Percentiles rank a stretch among this genome's conserved stretches.
phyloP scores from a whole-genome alignment of 176 grass and related monocot genomes.

The Oryza glaberrima region DNA sequence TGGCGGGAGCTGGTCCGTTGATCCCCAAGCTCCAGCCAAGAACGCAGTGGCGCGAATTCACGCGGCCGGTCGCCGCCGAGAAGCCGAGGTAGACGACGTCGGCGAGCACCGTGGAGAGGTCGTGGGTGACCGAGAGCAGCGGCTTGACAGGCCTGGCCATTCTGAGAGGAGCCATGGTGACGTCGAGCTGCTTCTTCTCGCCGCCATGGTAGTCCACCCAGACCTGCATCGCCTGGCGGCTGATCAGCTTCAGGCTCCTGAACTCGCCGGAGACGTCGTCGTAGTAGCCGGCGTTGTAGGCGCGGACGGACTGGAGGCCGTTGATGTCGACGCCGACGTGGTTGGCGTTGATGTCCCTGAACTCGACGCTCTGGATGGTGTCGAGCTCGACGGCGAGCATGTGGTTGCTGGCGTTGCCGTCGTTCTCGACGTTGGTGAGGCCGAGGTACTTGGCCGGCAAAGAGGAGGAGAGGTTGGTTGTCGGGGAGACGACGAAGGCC shows the following conservation, averaged over 20 bases:
- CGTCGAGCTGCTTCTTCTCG: background rate
- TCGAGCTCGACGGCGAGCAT: background rate
- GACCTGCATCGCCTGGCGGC: conserved; percentile 20
- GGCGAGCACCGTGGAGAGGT: conserved; percentile 27
- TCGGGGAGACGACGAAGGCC: background rate
- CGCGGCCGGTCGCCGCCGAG: background rate
- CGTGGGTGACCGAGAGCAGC: background rate
- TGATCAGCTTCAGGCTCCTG: conserved; percentile 5
- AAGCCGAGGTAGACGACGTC: background rate
- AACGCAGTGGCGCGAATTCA: background rate
- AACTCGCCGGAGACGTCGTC: background rate
- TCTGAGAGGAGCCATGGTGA: background rate
- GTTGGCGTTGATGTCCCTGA: background rate
- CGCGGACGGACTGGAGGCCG: background rate
- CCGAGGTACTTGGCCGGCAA: conserved; percentile 5
- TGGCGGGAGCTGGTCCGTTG: background rate
- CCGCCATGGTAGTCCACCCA: conserved; percentile 42
- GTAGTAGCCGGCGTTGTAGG: background rate
- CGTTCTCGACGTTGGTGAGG: conserved; percentile 8
- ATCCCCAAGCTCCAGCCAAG: conserved; percentile 33
- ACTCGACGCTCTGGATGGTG: background rate
- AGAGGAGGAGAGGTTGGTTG: background rate
- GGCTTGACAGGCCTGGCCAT: conserved; percentile 13
- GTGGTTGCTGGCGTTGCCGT: conserved; percentile 12
- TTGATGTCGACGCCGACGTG: background rate